Base-by-base conservation (phyloP, 2,329 filamentous ascomycete species). In the Sphaerostilbella broomeana region DNA sequence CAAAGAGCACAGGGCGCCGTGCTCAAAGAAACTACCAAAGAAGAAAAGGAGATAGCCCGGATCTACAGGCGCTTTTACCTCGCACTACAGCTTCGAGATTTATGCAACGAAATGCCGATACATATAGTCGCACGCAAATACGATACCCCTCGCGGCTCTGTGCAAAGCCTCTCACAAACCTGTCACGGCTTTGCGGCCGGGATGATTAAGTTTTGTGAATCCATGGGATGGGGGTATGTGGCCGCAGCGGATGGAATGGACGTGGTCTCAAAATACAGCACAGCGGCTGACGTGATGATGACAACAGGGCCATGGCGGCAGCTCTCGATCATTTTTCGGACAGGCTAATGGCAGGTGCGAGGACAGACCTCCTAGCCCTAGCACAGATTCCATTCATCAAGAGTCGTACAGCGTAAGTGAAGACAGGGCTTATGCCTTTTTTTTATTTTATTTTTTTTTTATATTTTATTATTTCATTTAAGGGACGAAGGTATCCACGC, bases 101-200 rank as follows among this genome's bases (percentile, higher is more conserved):
- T 89, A 24, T 87, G 83, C 58, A 87, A 86, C 55, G 84, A 89
- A 56, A 65, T 81, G 42, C 83, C 84, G 0, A 70, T 88, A 21
- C 77, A 85, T 48, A 62, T 70, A 3, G 80, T 88, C 19, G 79
- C 84, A 18, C 68, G 69, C 12, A 86, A 84, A 53, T 89, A 86
- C 54, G 73, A 77, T 45, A 76, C 78, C 43, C 77, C 82, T 7
- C 73, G 84, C 15, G 84, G 84, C 2, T 70, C 74, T 5, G 76
- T 88, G 9, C 84, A 89, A 58, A 84, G 71, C 15, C 67, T 88
- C 2, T 76, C 82, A 3, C 82, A 86, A 51, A 83, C 79, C 2
- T 87, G 84, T 48, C 79, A 86, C 47, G 84, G 84, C 0, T 89
- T 88, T 52, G 84, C 83, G 4, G 81, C 81, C 2, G 83, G 83